Conservation (phyloP, 805 yeast genomes). For the Saccharomycopsis javanensis region DNA sequence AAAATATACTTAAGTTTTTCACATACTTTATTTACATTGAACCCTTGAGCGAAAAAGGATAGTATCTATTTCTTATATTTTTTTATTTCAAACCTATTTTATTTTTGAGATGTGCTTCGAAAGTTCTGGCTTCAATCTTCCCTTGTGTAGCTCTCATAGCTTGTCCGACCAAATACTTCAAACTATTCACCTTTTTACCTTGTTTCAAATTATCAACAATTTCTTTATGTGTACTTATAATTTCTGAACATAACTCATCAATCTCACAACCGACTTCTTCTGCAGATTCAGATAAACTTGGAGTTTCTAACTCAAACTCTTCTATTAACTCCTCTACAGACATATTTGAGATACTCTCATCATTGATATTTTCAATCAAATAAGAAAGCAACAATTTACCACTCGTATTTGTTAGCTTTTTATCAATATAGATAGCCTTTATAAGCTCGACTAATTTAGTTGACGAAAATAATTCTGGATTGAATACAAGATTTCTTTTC, state of each 20-base stretch:
- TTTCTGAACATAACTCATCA: slow-evolving; percentile 34
- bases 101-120: slow-evolving; percentile 29
- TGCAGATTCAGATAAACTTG: slow-evolving; percentile 25
- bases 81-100: slow-evolving; percentile 13
- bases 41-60: too few relatives aligned
- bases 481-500: slow-evolving; percentile 28
- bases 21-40: background rate
- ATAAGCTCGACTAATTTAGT: slow-evolving; percentile 47
- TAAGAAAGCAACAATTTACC: slow-evolving; percentile 60
- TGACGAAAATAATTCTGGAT: slow-evolving; percentile 30
- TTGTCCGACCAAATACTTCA: slow-evolving; percentile 75
- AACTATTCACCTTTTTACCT: slow-evolving; percentile 51
- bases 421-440: slow-evolving; percentile 33
- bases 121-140: slow-evolving; percentile 28
- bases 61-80: background rate
- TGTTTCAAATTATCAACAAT: slow-evolving; percentile 45
- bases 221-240: slow-evolving; percentile 38
- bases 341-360: slow-evolving; percentile 21
- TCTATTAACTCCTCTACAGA: slow-evolving; percentile 39
- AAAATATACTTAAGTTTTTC: too few relatives aligned
- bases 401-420: slow-evolving; percentile 49
- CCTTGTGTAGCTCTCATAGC: slow-evolving; percentile 81
- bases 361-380: slow-evolving; percentile 41
- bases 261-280: slow-evolving; percentile 27
- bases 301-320: slow-evolving; percentile 40